Evolutionary conservation across 2,329 filamentous ascomycete species (phyloP).

Genomic region (Talaromyces sp.): DNA sequence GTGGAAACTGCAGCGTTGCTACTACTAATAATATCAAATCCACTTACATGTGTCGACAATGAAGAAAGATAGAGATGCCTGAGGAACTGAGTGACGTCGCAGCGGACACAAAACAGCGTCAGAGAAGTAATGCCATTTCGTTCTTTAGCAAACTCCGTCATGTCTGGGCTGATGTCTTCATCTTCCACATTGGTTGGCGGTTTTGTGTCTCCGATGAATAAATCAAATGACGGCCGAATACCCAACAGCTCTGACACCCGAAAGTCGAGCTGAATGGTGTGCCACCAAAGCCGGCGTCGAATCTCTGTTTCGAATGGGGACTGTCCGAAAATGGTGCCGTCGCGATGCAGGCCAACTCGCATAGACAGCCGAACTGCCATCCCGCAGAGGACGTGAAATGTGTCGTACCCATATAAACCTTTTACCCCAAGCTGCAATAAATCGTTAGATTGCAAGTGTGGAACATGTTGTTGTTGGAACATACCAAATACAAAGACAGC

Average conservation of each 20-base stretch:
- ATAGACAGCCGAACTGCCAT: no score
- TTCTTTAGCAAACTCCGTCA: conserved; percentile 9
- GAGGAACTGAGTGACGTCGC: neutral
- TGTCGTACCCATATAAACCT: no score
- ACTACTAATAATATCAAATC: neutral
- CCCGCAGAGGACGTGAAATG: no score
- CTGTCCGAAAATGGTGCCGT: conserved; percentile 53
- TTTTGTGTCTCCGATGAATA: conserved; percentile 17
- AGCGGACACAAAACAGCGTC: neutral
- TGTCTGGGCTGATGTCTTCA: conserved; percentile 49
- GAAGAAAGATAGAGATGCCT: neutral
- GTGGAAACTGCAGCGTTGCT: neutral
- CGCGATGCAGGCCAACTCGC: conserved; percentile 59
- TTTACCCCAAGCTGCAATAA: no score
- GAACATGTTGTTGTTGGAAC: neutral
- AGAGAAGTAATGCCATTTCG: conserved; percentile 14
- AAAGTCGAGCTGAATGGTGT: conserved; percentile 38
- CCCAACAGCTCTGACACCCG: conserved; percentile 23
- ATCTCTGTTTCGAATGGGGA: conserved; percentile 63
- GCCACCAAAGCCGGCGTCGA: conserved; percentile 64
- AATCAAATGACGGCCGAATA: conserved; percentile 15
- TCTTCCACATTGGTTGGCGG: conserved; percentile 57
- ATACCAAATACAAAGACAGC: neutral
- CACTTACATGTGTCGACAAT: neutral
- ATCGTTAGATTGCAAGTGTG: no score